Evolutionary conservation across 139 green algal genomes (phyloP), one percentile per base, ranked within the genome.

Genomic region (Limnomonas spitsbergensis): DNA sequence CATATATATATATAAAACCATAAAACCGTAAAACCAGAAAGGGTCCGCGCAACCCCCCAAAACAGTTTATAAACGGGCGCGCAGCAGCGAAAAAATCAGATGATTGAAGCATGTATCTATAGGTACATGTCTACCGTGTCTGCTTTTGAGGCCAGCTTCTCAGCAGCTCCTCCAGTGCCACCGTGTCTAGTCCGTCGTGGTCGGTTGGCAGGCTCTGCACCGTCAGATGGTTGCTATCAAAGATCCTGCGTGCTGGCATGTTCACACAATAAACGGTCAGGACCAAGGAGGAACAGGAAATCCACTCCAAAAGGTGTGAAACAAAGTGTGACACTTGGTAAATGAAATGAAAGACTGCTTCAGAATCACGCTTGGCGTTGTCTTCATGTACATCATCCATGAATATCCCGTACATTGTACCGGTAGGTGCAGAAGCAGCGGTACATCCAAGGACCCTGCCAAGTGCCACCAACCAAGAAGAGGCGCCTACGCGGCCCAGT

Each of bases 141-240:
- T n/a, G n/a, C n/a, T n/a, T n/a, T n/a, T n/a, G n/a, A n/a, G 56
- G 56, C 56, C 56, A 70, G 27, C 7, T 36, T 24, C 29, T 36
- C 4, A 70, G 56, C 14, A 70, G 34, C 26, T 40, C 20, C 36
- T 42, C 36, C n/a, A 53, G 36, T 6, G 68, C 36, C 6, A 47
- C 34, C 26, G n/a, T 40, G 14, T 75, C 36, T 14, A 75, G 9
- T 20, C 36, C 36, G 4, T 42, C 9, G 42, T 37, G 38, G 53
- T 72, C 81, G 0, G 56, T 36, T 1, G 82, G 80, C 67, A 86
- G 84, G 77, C 82, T 84, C 79, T 87, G 69, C 0, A 87, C 71
- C 9, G 82, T 61, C 27, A 77, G 34, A 31, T 74, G 34, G 36
- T 74, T 74, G 36, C 32, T 53, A 9, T 74, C 29, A 31, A 74